A percentile compares a stretch with the other conserved stretches of the same genome.
These are phyloP conservation scores for Polygonum maritimum DNA, from an alignment of 148 eudicot species.

Conservation along the genomic window DNA sequence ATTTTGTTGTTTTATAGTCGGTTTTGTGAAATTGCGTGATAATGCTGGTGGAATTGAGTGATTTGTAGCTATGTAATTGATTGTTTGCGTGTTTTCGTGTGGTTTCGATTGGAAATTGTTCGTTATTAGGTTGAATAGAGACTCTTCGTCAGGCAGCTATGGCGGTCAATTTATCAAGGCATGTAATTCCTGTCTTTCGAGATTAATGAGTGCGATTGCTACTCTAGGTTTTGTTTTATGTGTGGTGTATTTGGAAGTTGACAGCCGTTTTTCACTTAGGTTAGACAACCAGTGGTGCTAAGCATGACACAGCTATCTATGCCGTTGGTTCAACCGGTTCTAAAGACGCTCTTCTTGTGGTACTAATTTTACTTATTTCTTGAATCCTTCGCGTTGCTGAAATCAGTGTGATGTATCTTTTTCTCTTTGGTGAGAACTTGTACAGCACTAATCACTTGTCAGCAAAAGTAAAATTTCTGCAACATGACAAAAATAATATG, in stretches of 20 bases:
- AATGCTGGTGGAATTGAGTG: neutral
- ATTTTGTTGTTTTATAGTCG: too few species aligned
- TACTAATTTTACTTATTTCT: constrained; percentile 15
- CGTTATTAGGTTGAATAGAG: neutral
- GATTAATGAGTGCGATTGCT: neutral
- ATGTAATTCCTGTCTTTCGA: neutral
- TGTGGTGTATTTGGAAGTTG: constrained; percentile 10
- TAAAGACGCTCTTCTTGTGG: constrained; percentile 39
- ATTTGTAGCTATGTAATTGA: neutral
- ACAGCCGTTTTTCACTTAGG: constrained; percentile 30
- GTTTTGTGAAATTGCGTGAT: too few species aligned
- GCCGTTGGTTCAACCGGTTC: constrained; percentile 27
- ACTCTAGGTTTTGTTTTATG: neutral
- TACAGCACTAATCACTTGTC: neutral
- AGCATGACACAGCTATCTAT: constrained; percentile 14
- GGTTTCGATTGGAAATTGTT: neutral
- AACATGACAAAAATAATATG: neutral
- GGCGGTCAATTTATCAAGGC: constrained; percentile 1
- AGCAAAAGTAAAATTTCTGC: neutral
- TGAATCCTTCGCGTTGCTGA: neutral
- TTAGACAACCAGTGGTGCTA: constrained; percentile 28
- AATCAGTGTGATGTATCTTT: neutral
- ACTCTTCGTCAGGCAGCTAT: neutral
- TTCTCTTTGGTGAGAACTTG: neutral
- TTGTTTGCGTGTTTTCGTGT: neutral